phyloP scores from a whole-genome alignment of 768 basidiomycete genomes.

The Cyathus striatus region DNA sequence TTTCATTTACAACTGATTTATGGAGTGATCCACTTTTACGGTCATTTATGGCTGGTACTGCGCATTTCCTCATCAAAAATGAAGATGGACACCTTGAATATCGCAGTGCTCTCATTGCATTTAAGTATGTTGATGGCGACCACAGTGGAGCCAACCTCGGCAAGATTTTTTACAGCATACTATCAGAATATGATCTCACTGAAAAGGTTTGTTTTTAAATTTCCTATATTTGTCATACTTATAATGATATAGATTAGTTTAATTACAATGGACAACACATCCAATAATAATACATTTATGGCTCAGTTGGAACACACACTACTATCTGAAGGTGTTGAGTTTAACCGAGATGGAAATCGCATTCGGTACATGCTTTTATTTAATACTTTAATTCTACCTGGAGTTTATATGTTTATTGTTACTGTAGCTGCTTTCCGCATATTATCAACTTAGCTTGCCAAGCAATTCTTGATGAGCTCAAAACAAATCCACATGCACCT shows the following conservation, averaged over 20 bases:
- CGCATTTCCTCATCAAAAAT: background rate
- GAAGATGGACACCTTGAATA: slow-evolving; percentile 2
- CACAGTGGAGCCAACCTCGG: background rate
- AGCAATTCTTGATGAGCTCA: background rate
- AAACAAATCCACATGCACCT: background rate
- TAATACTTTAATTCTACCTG: too few relatives aligned
- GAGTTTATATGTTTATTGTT: background rate
- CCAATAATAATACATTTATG: background rate
- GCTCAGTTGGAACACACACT: background rate
- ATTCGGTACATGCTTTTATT: background rate
- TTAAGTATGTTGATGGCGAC: background rate
- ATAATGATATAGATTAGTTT: background rate
- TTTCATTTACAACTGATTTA: slow-evolving; percentile 2
- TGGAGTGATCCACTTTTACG: slow-evolving; percentile 1
- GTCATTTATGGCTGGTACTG: slow-evolving; percentile 1
- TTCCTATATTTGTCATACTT: background rate
- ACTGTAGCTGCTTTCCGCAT: background rate
- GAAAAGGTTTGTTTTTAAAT: background rate
- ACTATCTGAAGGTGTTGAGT: background rate
- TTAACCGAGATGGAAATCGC: background rate
- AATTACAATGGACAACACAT: slow-evolving; percentile 2
- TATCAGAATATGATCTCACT: background rate
- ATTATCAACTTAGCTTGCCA: background rate
- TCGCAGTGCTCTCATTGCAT: background rate
- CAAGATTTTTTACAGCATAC: background rate